These are phyloP conservation scores for Cymodocea nodosa DNA, from an alignment of 116 monocot species.

Conservation along the genomic window DNA sequence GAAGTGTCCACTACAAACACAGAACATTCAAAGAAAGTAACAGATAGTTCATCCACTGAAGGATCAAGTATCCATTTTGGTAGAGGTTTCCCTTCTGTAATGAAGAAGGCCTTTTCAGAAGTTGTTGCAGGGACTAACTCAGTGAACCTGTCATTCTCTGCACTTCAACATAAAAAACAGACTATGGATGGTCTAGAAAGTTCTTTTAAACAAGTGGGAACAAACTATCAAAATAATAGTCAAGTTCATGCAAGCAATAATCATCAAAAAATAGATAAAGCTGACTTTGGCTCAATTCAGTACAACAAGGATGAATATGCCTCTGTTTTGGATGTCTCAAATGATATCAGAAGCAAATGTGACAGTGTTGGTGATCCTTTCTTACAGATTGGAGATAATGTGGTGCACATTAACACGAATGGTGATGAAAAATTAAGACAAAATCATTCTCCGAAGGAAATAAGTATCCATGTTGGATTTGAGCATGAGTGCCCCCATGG, in stretches of 20 bases:
- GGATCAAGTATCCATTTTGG: slow-evolving; percentile 50
- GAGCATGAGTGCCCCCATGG: slow-evolving; percentile 94
- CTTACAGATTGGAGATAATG: slow-evolving; percentile 78
- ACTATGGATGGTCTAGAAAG: slow-evolving; percentile 20
- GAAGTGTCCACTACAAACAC: slow-evolving; percentile 13
- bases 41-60: slow-evolving; percentile 12
- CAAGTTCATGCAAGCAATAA: slow-evolving; percentile 15
- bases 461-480: slow-evolving; percentile 61
- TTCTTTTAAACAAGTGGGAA: slow-evolving; percentile 7
- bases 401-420: slow-evolving; percentile 46
- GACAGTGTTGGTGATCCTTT: slow-evolving; percentile 24
- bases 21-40: neutral
- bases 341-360: slow-evolving; percentile 6
- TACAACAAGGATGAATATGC: neutral
- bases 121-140: slow-evolving; percentile 61
- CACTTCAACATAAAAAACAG: slow-evolving; percentile 42
- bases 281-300: slow-evolving; percentile 9
- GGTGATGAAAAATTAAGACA: slow-evolving; percentile 19
- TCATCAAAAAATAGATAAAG: slow-evolving; percentile 16
- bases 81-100: slow-evolving; percentile 60
- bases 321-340: slow-evolving; percentile 15
- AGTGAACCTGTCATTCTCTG: slow-evolving; percentile 29
- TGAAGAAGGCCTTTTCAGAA: slow-evolving; percentile 81
- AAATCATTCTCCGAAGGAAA: slow-evolving; percentile 27
- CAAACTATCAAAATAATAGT: slow-evolving; percentile 17